phyloP scores from a whole-genome alignment of 345 rosid genomes.

The Bruguiera sexangula region DNA sequence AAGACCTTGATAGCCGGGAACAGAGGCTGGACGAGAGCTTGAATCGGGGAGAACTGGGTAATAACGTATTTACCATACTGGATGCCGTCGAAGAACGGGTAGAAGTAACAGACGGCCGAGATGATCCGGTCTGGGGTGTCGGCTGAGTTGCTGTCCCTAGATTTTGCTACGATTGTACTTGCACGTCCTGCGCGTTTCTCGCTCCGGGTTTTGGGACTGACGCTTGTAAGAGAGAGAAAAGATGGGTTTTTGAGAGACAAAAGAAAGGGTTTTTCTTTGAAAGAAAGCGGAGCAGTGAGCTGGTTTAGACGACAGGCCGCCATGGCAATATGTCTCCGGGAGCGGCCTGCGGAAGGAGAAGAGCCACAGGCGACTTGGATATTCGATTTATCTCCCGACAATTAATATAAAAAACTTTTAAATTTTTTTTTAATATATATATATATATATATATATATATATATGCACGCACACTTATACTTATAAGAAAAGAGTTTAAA shows the following conservation, averaged over 20 bases:
- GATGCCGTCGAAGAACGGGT: constrained; percentile 89
- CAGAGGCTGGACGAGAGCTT: constrained; percentile 64
- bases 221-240: constrained; percentile 9
- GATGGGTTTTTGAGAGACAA: constrained; percentile 25
- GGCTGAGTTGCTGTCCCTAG: constrained; percentile 57
- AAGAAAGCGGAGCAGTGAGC: constrained; percentile 23
- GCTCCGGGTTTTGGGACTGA: constrained; percentile 15
- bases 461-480: too few species aligned
- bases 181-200: constrained; percentile 9
- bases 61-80: constrained; percentile 86
- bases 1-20: constrained; percentile 75
- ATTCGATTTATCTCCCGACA: too few species aligned
- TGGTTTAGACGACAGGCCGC: constrained; percentile 35
- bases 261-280: constrained; percentile 22
- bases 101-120: constrained; percentile 86
- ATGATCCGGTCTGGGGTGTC: constrained; percentile 79
- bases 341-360: too few species aligned
- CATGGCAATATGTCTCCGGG: background rate
- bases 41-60: constrained; percentile 64
- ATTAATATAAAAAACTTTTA: too few species aligned
- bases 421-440: too few species aligned
- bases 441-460: too few species aligned
- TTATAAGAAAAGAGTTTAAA: too few species aligned
- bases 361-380: too few species aligned
- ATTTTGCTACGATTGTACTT: constrained; percentile 31